Evolutionary conservation across 2,329 filamentous ascomycete species (phyloP).

Genomic region (Coniochaeta sp.): DNA sequence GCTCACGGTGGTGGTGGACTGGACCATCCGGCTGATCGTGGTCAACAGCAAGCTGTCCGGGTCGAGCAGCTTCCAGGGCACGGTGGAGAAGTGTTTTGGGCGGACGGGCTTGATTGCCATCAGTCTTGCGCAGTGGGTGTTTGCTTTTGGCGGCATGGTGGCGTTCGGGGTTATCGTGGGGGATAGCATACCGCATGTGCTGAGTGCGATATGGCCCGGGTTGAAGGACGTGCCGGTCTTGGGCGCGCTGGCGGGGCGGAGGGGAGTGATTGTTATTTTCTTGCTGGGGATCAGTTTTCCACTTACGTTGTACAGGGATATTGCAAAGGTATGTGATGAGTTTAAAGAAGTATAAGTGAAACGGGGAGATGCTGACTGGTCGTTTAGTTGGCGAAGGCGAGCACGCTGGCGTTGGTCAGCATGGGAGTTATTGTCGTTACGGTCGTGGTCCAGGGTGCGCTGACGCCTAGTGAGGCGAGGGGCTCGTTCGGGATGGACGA

Average conservation of each 20-base stretch:
- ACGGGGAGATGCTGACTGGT: neutral
- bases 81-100: constrained; percentile 93
- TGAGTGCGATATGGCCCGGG: constrained; percentile 74
- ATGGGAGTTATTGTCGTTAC: constrained; percentile 88
- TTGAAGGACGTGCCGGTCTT: constrained; percentile 67
- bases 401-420: constrained; percentile 83
- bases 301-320: constrained; percentile 88
- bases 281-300: constrained; percentile 83
- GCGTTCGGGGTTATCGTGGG: constrained; percentile 97
- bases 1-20: constrained; percentile 83
- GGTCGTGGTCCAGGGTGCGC: constrained; percentile 74
- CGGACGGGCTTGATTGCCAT: constrained; percentile 83
- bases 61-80: constrained; percentile 89
- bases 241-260: constrained; percentile 73
- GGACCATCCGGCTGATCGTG: constrained; percentile 96
- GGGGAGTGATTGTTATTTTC: constrained; percentile 82
- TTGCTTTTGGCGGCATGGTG: constrained; percentile 98
- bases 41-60: constrained; percentile 96
- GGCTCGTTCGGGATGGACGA: constrained; percentile 65
- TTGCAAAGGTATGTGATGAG: constrained; percentile 67
- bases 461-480: constrained; percentile 63
- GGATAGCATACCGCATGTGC: constrained; percentile 88
- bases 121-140: constrained; percentile 86
- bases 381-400: constrained; percentile 81
- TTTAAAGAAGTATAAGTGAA: neutral